Conservation (phyloP, 257 asterid species). For the Solanum arcanum region DNA sequence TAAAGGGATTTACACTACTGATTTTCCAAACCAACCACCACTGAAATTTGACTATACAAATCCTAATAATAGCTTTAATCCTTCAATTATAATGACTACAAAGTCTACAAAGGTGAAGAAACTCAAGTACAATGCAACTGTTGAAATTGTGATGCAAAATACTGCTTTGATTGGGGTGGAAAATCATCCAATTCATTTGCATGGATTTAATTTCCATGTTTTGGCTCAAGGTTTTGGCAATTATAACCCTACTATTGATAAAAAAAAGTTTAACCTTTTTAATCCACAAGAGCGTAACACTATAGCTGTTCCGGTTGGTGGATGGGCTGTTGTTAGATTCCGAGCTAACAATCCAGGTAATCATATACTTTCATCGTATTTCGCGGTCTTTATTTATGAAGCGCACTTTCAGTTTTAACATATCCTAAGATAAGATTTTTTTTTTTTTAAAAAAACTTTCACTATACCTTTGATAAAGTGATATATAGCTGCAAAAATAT, state of each 20-base stretch:
- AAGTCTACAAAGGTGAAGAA: conserved; percentile 4
- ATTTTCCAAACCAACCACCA: neutral
- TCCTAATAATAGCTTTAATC: neutral
- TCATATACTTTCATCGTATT: neutral
- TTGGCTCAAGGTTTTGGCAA: conserved; percentile 2
- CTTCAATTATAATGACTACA: neutral
- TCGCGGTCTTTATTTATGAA: neutral
- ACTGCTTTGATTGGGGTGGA: neutral
- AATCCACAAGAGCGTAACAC: conserved; percentile 3
- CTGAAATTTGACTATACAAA: neutral
- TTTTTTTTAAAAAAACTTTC: neutral
- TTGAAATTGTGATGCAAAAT: neutral
- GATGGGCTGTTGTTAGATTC: conserved; percentile 2
- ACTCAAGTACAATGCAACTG: neutral
- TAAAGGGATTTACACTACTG: neutral
- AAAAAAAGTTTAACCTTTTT: neutral
- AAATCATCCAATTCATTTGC: conserved; percentile 3
- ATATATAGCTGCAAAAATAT: neutral
- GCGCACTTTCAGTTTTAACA: neutral
- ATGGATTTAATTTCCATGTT: neutral
- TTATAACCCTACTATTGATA: neutral
- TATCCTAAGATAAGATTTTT: neutral
- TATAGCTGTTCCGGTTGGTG: neutral
- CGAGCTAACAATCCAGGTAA: conserved; percentile 1
- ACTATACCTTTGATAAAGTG: neutral